Percentiles rank a stretch among this genome's conserved stretches.
phyloP scores from a whole-genome alignment of 441 rosid species.

The Breynia disticha region DNA sequence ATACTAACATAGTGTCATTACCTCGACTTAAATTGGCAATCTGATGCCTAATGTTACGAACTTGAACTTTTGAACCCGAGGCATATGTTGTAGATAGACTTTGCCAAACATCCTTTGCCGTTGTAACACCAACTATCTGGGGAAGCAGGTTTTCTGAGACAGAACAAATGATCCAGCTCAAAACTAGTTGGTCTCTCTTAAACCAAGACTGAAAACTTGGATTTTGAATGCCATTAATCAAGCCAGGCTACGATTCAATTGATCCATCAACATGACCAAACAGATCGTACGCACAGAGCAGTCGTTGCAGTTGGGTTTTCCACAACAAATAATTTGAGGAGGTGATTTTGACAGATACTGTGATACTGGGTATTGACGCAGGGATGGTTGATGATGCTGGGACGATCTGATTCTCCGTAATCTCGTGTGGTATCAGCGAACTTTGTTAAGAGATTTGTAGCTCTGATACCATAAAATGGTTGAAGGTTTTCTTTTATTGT shows the following conservation, averaged over 20 bases:
- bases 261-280: not conserved
- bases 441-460: not conserved
- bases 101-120: not conserved
- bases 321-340: not conserved
- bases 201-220: not conserved
- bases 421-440: no score
- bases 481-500: no score
- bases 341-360: not conserved
- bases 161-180: not conserved
- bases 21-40: no score
- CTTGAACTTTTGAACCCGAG: not conserved
- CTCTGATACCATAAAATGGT: not conserved
- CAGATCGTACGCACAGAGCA: not conserved
- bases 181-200: not conserved
- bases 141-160: not conserved
- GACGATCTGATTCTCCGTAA: not conserved
- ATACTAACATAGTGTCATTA: not conserved
- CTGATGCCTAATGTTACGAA: not conserved
- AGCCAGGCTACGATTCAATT: not conserved
- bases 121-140: not conserved
- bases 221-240: not conserved
- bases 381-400: no score
- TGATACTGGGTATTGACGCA: not conserved
- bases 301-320: not conserved
- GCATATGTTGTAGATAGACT: not conserved